Base-by-base conservation (phyloP, 2,329 filamentous ascomycete species). In the Teratosphaeria epicoccoides region DNA sequence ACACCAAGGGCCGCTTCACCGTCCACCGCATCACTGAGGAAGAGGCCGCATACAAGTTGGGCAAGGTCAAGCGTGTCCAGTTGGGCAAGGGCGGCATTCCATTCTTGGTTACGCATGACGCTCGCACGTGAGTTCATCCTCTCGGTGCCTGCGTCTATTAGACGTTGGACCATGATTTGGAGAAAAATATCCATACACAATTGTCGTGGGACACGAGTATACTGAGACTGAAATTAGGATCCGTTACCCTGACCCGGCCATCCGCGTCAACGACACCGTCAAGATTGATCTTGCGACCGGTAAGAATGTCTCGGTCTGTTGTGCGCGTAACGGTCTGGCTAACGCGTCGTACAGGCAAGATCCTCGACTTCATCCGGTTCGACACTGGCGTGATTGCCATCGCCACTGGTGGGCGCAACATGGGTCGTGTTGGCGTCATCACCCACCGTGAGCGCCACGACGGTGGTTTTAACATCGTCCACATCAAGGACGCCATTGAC, bases 51-150 rank as follows among this genome's bases (percentile, higher is more conserved):
- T 98, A 96, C 88, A 98, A 98, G 87, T 83, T 98, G 69, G 90
- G 90, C 82, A 98, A 97, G 84, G 93, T 98, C 81, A 96, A 96
- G 88, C 87, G 91, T 71, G 93, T 98, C 60, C 93, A 98, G 82
- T 84, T 98, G 70, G 93, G 93, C 82, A 91, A 89, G 78, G 94
- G 93, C 79, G 93, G 90, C 81, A 95, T 98, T 85, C 93, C 93
- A 94, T 98, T 95, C 90, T 96, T 97, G 89, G 93, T 98, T 88
- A 98, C 93, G 90, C 93, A 98, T 88, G 93, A 98, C 93, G 93
- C 93, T 80, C 87, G 93, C 89, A 98, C 93, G 91, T 98, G 82
- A 95, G 91, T 97, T 86, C 25, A 43, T 17, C 20, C 48, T 50
- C 43, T 37, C 48, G 48, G 37, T 50, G 48, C 40, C 24, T 46